Conservation (phyloP, 352 stramenopile genomes). For the Phytopythium cucurbitacearum region DNA sequence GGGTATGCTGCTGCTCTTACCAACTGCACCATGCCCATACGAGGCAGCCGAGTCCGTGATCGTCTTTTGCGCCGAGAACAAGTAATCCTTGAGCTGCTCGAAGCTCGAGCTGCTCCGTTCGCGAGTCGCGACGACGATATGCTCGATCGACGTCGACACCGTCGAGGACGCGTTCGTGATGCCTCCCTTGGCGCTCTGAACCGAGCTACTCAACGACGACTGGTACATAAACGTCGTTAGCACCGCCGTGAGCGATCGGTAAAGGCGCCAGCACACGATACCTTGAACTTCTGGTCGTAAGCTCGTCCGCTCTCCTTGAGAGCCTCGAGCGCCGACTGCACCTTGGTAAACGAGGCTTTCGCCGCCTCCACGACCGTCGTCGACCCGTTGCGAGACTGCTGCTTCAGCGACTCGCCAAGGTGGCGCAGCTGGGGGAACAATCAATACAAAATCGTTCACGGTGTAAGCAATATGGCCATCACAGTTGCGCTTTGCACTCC, state of each 20-base stretch:
- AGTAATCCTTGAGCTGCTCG: conserved; percentile 49
- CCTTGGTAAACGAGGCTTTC: conserved; percentile 51
- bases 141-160: conserved; percentile 63
- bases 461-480: neutral
- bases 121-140: conserved; percentile 56
- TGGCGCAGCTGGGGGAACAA: conserved; percentile 29
- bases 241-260: neutral
- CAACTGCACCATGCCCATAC: conserved; percentile 40
- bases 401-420: conserved; percentile 44
- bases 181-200: conserved; percentile 37
- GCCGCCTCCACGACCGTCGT: conserved; percentile 39
- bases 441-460: neutral
- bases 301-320: conserved; percentile 58
- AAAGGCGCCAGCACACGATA: conserved; percentile 2
- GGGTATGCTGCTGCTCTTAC: conserved; percentile 3
- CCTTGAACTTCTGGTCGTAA: conserved; percentile 67
- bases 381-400: conserved; percentile 49
- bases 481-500: neutral
- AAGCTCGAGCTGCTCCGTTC: conserved; percentile 53
- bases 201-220: conserved; percentile 25
- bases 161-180: conserved; percentile 29
- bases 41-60: conserved; percentile 21
- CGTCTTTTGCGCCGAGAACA: conserved; percentile 39
- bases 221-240: conserved; percentile 8
- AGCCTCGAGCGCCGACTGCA: conserved; percentile 42